Evolutionary conservation across 768 basidiomycete species (phyloP).

Genomic region (Boletus subparvulus): DNA sequence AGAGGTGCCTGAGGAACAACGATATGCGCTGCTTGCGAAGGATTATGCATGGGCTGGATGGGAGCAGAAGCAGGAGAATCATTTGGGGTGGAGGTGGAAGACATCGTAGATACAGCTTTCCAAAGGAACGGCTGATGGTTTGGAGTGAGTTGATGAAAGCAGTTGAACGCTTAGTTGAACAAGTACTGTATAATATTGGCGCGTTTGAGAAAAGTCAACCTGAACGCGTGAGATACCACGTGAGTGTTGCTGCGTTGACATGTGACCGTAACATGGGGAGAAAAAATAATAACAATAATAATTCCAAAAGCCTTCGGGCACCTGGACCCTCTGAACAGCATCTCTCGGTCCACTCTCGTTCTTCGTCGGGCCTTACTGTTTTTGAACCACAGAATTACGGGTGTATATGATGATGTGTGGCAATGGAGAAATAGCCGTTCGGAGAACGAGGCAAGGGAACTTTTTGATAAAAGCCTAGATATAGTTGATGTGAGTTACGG

Average conservation of each 20-base stretch:
- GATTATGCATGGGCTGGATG: slow-evolving; percentile 85
- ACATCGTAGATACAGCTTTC: slow-evolving; percentile 42
- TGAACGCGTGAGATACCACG: slow-evolving; percentile 30
- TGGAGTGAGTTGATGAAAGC: background rate
- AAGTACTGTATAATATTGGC: background rate
- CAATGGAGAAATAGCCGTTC: no score
- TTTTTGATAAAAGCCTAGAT: no score
- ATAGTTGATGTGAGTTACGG: no score
- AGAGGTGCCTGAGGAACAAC: slow-evolving; percentile 79
- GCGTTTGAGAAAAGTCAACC: slow-evolving; percentile 25
- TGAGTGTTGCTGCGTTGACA: slow-evolving; percentile 10
- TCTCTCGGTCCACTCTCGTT: no score
- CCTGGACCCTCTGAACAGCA: no score
- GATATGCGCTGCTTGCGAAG: slow-evolving; percentile 73
- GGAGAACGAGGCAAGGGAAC: no score
- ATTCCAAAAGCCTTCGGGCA: no score
- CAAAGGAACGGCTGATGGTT: background rate
- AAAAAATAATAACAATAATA: no score
- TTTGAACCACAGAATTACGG: no score
- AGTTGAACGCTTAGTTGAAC: slow-evolving; percentile 7
- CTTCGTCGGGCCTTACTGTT: no score
- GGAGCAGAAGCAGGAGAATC: slow-evolving; percentile 62
- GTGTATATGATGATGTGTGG: no score
- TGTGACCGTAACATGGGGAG: slow-evolving; percentile 3
- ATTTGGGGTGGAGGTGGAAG: slow-evolving; percentile 54